Percentiles rank a stretch among this genome's conserved stretches.
phyloP scores from a whole-genome alignment of 73 alveolate genomes.

The Tetrahymena borealis region DNA sequence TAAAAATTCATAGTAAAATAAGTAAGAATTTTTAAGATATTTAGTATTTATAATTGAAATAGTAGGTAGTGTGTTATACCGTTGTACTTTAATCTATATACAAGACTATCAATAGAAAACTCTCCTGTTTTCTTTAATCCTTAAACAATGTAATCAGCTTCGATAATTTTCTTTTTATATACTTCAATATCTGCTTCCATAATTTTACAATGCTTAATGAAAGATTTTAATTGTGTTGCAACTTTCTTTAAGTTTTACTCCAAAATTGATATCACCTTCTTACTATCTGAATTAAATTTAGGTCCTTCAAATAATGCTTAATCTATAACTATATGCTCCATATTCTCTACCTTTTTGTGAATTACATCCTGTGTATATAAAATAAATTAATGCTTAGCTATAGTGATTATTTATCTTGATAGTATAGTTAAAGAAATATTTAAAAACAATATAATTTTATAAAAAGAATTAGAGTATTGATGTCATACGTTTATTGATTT shows the following conservation, averaged over 20 bases:
- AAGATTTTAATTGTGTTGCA: neutral
- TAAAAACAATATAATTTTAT: too few relatives aligned
- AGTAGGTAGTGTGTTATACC: neutral
- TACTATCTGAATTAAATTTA: neutral
- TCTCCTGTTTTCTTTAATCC: neutral
- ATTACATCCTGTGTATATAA: neutral
- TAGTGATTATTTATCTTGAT: too few relatives aligned
- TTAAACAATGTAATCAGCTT: neutral
- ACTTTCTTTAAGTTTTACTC: neutral
- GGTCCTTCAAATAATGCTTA: neutral
- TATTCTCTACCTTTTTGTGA: neutral
- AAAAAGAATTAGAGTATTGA: too few relatives aligned
- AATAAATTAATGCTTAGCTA: too few relatives aligned
- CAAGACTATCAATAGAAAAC: neutral
- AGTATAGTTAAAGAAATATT: too few relatives aligned
- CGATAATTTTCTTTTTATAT: neutral
- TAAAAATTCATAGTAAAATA: neutral
- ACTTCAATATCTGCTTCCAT: slow-evolving; percentile 1
- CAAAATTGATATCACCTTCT: neutral
- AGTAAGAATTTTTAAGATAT: neutral
- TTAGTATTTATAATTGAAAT: neutral
- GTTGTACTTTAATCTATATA: neutral
- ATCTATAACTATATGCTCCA: neutral
- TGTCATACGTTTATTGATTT: neutral
- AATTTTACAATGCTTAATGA: neutral